These are phyloP conservation scores for Trypanosoma lewisi DNA, from an alignment of 208 protist genomes.

Conservation along the genomic window DNA sequence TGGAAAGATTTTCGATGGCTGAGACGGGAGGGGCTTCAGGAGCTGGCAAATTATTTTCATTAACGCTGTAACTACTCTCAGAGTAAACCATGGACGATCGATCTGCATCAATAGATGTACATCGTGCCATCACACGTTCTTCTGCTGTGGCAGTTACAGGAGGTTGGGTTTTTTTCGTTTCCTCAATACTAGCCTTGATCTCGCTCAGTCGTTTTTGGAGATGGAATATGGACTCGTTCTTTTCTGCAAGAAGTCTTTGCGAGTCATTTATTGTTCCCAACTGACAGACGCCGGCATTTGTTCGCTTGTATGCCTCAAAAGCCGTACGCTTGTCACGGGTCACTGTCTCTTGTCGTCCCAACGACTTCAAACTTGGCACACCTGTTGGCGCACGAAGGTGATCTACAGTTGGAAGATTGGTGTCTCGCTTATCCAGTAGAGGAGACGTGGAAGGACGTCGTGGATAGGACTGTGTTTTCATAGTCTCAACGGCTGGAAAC, in stretches of 20 bases:
- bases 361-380: background rate
- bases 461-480: background rate
- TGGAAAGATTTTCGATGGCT: background rate
- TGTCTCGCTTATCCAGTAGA: background rate
- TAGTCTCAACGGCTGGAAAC: background rate
- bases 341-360: constrained; percentile 2
- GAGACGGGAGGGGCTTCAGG: background rate
- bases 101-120: background rate
- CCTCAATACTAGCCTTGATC: constrained; percentile 2
- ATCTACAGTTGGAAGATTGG: background rate
- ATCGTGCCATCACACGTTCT: background rate
- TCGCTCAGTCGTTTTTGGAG: constrained; percentile 34
- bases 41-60: background rate
- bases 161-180: background rate
- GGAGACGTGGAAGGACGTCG: background rate
- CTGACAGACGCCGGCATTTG: constrained; percentile 18
- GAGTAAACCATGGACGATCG: background rate
- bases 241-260: constrained; percentile 26
- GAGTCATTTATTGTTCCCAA: constrained; percentile 29
- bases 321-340: constrained; percentile 32
- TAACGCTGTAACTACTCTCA: background rate
- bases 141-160: background rate
- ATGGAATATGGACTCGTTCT: constrained; percentile 22
- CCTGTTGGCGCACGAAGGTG: background rate
- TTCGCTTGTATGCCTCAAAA: constrained; percentile 74